These are phyloP conservation scores for Penicillium sp. DNA, from an alignment of 2,329 filamentous ascomycete genomes.

Conservation along the genomic window DNA sequence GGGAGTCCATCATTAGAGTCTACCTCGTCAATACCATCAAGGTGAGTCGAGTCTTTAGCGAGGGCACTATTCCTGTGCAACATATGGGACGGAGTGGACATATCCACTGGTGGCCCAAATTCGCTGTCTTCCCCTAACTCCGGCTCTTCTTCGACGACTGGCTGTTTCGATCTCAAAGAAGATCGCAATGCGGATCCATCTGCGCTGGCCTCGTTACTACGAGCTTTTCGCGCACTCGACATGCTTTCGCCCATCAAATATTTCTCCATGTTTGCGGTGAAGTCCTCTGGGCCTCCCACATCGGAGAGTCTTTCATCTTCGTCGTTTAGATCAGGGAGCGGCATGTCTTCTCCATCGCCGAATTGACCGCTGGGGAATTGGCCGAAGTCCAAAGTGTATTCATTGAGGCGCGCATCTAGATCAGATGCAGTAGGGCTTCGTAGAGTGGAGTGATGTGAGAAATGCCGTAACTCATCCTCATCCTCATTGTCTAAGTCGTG, in stretches of 20 bases:
- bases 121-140: constrained; percentile 42
- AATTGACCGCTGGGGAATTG: constrained; percentile 33
- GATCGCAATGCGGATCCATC: constrained; percentile 14
- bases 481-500: constrained; percentile 7
- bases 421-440: constrained; percentile 30
- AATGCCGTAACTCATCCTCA: constrained; percentile 8
- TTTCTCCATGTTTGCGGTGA: constrained; percentile 44
- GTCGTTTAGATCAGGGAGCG: constrained; percentile 27
- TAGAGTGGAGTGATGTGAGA: constrained; percentile 21
- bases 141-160: constrained; percentile 30
- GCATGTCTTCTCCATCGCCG: constrained; percentile 24
- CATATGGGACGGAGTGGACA: constrained; percentile 46
- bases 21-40: constrained; percentile 39
- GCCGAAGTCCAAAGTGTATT: constrained; percentile 43
- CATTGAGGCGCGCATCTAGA: constrained; percentile 41
- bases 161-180: constrained; percentile 24
- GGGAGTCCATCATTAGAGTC: constrained; percentile 27
- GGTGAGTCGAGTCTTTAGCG: constrained; percentile 32
- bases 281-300: constrained; percentile 43
- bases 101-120: constrained; percentile 44
- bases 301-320: constrained; percentile 37
- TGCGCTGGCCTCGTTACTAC: constrained; percentile 11
- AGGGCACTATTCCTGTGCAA: constrained; percentile 30
- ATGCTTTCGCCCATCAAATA: constrained; percentile 35
- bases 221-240: constrained; percentile 16